Percentiles rank a stretch among this genome's conserved stretches.
These are phyloP conservation scores for Spizellomyces punctatus DNA, from an alignment of 192 early-diverging fungal species.

Conservation along the genomic window DNA sequence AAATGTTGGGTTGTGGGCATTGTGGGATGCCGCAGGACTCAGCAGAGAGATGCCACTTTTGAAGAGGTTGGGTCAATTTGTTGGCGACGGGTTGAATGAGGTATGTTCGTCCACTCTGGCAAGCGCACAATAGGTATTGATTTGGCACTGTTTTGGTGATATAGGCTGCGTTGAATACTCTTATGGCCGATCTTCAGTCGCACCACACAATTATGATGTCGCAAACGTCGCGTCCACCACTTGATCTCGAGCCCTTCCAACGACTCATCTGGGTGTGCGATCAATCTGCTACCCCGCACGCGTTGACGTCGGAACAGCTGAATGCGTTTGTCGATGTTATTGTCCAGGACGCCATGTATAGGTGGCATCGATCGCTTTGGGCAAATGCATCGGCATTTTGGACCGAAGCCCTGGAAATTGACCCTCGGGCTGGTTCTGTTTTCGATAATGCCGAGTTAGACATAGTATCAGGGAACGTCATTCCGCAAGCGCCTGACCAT, in stretches of 20 bases:
- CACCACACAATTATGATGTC: no score
- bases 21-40: not conserved
- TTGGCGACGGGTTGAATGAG: no score
- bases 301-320: not conserved
- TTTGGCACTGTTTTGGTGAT: no score
- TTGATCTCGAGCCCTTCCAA: constrained; percentile 64
- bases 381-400: constrained; percentile 34
- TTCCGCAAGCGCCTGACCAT: no score
- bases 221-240: no score
- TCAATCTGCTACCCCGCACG: not conserved
- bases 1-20: not conserved
- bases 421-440: not conserved
- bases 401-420: constrained; percentile 12
- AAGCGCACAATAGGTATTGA: no score
- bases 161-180: no score
- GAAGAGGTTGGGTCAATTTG: not conserved
- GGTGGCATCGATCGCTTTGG: constrained; percentile 42
- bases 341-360: constrained; percentile 35
- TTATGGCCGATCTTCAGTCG: no score
- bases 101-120: no score
- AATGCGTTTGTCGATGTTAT: constrained; percentile 9
- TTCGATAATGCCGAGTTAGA: no score
- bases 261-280: constrained; percentile 65
- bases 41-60: not conserved
- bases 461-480: no score